Evolutionary conservation across 345 rosid species (phyloP).

Genomic region (Clausena lansium): DNA sequence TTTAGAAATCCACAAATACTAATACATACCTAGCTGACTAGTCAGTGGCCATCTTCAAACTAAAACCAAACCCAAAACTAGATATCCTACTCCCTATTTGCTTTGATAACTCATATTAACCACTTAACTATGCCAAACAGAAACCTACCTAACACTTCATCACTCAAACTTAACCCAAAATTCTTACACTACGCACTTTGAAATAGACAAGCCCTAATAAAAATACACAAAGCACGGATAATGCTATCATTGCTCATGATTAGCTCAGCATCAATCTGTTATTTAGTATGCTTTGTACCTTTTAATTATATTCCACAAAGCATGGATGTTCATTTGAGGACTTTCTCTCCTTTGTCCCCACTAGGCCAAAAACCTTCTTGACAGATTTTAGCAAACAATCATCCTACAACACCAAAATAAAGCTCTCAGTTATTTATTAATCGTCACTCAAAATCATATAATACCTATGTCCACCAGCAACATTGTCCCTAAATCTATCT

Average conservation of each 20-base stretch:
- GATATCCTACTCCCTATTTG: neutral
- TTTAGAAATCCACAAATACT: neutral
- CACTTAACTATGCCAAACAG: neutral
- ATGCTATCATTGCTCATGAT: neutral
- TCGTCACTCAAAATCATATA: neutral
- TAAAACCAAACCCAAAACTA: neutral
- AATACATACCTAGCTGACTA: too few species aligned
- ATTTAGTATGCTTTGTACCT: neutral
- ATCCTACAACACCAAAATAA: neutral
- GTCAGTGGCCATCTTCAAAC: neutral
- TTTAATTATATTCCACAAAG: neutral
- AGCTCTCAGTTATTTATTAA: too few species aligned
- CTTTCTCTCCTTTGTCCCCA: neutral
- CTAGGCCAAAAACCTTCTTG: neutral
- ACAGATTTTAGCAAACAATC: neutral
- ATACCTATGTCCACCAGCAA: slow-evolving; percentile 49
- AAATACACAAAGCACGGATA: neutral
- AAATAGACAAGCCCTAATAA: neutral
- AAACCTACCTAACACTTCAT: neutral
- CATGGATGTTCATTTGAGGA: neutral
- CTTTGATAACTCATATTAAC: neutral
- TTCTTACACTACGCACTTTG: neutral
- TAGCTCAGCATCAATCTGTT: neutral
- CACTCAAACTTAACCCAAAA: neutral
- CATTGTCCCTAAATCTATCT: slow-evolving; percentile 75